A percentile compares a stretch with the other conserved stretches of the same genome.
Conservation (phyloP, 768 basidiomycete genomes). For the Boletellus ananiceps region DNA sequence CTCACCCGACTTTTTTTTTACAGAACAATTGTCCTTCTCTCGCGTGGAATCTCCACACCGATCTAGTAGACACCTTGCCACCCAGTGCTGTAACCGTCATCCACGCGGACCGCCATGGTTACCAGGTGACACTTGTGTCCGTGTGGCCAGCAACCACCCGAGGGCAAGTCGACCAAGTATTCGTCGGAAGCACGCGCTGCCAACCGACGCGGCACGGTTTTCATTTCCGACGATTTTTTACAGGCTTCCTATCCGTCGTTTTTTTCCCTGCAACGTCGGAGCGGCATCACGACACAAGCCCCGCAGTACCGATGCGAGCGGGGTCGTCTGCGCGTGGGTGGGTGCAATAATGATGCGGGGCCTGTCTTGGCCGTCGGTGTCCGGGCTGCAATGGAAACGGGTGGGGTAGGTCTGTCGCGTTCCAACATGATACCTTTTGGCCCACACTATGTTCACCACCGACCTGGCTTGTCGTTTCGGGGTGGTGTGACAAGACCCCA, state of each 20-base stretch:
- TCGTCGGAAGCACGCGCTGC: background rate
- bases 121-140: conserved; percentile 5
- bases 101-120: background rate
- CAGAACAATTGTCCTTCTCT: background rate
- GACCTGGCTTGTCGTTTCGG: too few species aligned
- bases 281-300: background rate
- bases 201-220: background rate
- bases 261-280: conserved; percentile 5
- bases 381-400: too few species aligned
- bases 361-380: too few species aligned
- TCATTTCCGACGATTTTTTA: conserved; percentile 1
- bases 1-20: background rate
- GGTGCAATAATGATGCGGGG: too few species aligned
- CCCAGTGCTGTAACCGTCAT: background rate
- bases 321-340: too few species aligned
- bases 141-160: background rate
- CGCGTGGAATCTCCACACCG: background rate
- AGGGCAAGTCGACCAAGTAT: background rate
- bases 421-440: too few species aligned
- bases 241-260: background rate
- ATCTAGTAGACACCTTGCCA: background rate
- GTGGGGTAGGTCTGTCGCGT: too few species aligned
- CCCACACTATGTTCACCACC: too few species aligned
- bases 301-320: too few species aligned
- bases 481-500: too few species aligned